Conservation (phyloP, 371 early-diverging fungal genomes). For the Mucor circinelloides region DNA sequence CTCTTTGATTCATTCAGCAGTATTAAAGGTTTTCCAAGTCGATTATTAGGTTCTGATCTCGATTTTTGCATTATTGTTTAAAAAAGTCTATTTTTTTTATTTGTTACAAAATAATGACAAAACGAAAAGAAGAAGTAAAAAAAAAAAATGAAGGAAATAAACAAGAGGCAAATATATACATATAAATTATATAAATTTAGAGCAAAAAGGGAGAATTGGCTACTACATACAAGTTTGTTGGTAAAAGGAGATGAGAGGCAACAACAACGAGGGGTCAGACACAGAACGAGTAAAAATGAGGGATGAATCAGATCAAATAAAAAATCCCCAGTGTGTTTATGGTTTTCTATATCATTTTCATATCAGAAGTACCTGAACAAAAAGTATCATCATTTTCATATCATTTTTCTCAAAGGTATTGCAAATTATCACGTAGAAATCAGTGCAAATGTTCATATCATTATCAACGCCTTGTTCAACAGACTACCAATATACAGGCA, state of each 20-base stretch:
- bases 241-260: background rate
- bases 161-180: slow-evolving; percentile 6
- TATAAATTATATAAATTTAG: background rate
- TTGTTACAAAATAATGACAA: background rate
- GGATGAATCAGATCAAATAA: slow-evolving; percentile 20
- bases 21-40: slow-evolving; percentile 10
- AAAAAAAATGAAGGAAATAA: slow-evolving; percentile 12
- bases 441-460: slow-evolving; percentile 1
- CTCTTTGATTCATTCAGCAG: slow-evolving; percentile 18
- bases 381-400: slow-evolving; percentile 20
- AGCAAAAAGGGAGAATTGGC: background rate
- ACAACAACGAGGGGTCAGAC: background rate
- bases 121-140: slow-evolving; percentile 10
- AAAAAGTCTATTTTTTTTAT: slow-evolving; percentile 5
- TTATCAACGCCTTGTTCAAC: background rate
- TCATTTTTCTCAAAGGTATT: slow-evolving; percentile 5
- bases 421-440: background rate
- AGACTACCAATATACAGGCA: background rate
- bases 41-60: slow-evolving; percentile 31
- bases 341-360: slow-evolving; percentile 11
- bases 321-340: slow-evolving; percentile 21
- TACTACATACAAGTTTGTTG: background rate
- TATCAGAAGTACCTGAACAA: slow-evolving; percentile 34
- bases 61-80: slow-evolving; percentile 40
- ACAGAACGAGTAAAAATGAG: background rate